Base-by-base conservation (phyloP, 2,329 filamentous ascomycete genomes). In the Xylariaceae sp. region DNA sequence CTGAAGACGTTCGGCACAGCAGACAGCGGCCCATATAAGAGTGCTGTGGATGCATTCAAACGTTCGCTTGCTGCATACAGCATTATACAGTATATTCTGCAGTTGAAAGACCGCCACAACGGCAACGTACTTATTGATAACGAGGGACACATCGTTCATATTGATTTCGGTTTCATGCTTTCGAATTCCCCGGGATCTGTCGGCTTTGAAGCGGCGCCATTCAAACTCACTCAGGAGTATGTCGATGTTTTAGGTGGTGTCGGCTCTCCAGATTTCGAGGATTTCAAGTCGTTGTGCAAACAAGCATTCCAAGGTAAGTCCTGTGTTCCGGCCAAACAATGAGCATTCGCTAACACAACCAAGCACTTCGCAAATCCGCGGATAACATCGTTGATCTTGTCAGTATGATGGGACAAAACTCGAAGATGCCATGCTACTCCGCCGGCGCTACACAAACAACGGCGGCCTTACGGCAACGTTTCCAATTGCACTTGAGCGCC, bases 101-200 rank as follows among this genome's bases (percentile, higher is more conserved):
- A 94, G 73, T 83, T 94, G 61, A 94, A 94, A 72, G 90, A 94
- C 70, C 82, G 90, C 10, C 90, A 94, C 72, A 94, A 94, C 70
- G 90, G 90, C 57, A 94, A 94, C 69, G 88, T 94, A 11, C 81
- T 94, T 61, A 88, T 94, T 68, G 90, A 93, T 73, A 91, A 89
- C 68, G 87, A 90, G 72, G 90, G 90, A 8, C 90, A 94, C 71
- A 92, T 93, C 58, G 86, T 94, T 62, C 90, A 94, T 71, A 94
- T 94, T 62, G 90, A 94, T 73, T 94, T 94, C 73, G 90, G 90
- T 57, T 94, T 94, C 72, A 93, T 94, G 88, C 79, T 94, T 39
- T 92, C 88, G 51, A 94, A 94, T 73, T 92, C 89, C 1, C 90
- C 90, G 0, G 90, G 90, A 0, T 88, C 86, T 7, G 89, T 94